Evolutionary conservation across 176 grass and related monocot genomes (phyloP), one percentile per base, ranked within the genome.

Genomic region (Eleusine indica): DNA sequence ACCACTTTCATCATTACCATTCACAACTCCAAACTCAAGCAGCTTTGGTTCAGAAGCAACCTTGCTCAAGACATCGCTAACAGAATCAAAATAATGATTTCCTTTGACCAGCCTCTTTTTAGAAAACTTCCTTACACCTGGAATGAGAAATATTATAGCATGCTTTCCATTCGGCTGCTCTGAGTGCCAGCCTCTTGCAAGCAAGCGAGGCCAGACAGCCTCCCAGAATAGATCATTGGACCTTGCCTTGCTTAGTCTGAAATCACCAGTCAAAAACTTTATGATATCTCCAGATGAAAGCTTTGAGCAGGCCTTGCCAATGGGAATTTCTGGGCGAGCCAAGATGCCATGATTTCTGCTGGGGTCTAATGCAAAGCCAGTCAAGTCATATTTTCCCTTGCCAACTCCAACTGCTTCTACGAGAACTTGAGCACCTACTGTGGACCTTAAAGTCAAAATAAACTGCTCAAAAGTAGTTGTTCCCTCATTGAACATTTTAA

Each of bases 141-240:
- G 96, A 80, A 91, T 81, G 58, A 98, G 86, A 86, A 98, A 98
- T 47, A 91, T 86, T 75, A 95, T 85, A 48, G 85, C 78, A 81
- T 98, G 84, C 58, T 94, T 94, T 49, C 78, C 74, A 80, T 90
- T 95, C 38, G 92, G 91, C 57, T 98, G 96, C 74, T 91, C 88
- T 6, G 91, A 93, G 66, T 90, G 93, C 96, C 96, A 98, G 76
- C 96, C 96, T 79, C 85, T 91, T 67, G 91, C 80, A 76, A 98
- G 89, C 78, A 95, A 81, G 35, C 96, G 93, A 81, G 96, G 96
- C 96, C 96, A 98, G 38, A 98, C 91, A 82, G 96, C 96, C 83
- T 98, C 96, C 96, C 96, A 98, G 66, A 98, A 98, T 72, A 98
- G 88, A 96, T 98, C 96, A 86, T 95, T 98, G 51, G 96, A 95